Evolutionary conservation across 2,329 filamentous ascomycete species (phyloP), one percentile per base, ranked within the genome.

Genomic region (Cladophialophora carrionii): DNA sequence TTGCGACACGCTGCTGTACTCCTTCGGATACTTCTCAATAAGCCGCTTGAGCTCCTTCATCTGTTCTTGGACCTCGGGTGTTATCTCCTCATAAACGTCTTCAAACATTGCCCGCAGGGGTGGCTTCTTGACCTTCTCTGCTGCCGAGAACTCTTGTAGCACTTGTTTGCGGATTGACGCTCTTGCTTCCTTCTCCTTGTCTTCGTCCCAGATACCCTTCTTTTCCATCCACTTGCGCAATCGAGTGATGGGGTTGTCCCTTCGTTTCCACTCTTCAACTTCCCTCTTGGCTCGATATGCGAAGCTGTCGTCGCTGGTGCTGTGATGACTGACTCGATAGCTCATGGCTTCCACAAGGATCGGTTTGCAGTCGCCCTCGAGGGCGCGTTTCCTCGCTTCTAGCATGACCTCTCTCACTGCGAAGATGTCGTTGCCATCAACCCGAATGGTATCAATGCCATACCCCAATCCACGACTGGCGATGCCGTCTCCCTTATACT

Each of bases 291-390:
- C 92, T 8, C 95, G 90, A 80, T 99, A 99, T 0, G 95, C 95
- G 74, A 97, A 99, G 29, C 90, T 95, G 78, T 99, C 95, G 74
- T 99, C 95, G 0, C 90, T 95, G 0, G 95, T 99, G 78, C 92
- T 96, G 80, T 99, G 95, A 76, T 99, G 92, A 6, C 91, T 94
- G 51, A 98, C 93, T n/a, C 95, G 92, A 79, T 99, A 99, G 26
- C 91, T 94, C 91, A 99, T 96, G 62, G 92, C 92, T 79, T 99
- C 95, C 48, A 99, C 89, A 7, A 99, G 81, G 0, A 99, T 85
- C 0, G 92, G 92, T 68, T 85, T 87, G 3, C 91, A 90, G n/a
- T 91, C 91, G 51, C 91, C 87, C 62, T 89, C 82, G 2, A 98
- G 83, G 0, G 94, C 93, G 73, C 94, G 86, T 56, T 86, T 83